These are phyloP conservation scores for Lepidium africanum DNA, from an alignment of 345 rosid genomes.

Conservation along the genomic window DNA sequence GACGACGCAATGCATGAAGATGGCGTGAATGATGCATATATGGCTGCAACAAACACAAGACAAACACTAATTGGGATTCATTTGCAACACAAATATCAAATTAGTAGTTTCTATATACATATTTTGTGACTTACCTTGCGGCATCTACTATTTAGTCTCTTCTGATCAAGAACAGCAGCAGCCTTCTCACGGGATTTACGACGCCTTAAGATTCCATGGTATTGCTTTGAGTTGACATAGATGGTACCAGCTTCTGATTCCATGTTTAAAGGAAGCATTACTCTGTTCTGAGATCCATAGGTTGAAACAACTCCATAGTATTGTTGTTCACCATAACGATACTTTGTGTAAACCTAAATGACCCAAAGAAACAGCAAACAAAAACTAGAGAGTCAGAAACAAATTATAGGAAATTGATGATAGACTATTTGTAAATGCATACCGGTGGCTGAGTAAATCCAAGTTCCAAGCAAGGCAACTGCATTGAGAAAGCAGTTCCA, in stretches of 20 bases:
- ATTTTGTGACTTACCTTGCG: slow-evolving; percentile 54
- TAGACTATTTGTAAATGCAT: background rate
- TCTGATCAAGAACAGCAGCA: slow-evolving; percentile 40
- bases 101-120: background rate
- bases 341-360: slow-evolving; percentile 51
- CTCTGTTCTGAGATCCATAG: slow-evolving; percentile 60
- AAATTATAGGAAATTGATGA: background rate
- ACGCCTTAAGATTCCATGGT: slow-evolving; percentile 89
- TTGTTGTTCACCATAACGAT: slow-evolving; percentile 58
- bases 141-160: slow-evolving; percentile 33
- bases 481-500: slow-evolving; percentile 40
- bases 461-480: slow-evolving; percentile 48
- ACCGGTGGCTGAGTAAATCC: slow-evolving; percentile 76
- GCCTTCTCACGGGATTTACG: slow-evolving; percentile 89
- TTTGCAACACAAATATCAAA: background rate
- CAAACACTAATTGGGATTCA: background rate
- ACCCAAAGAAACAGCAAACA: background rate
- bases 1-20: slow-evolving; percentile 94
- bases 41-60: slow-evolving; percentile 38
- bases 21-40: slow-evolving; percentile 92
- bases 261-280: slow-evolving; percentile 78
- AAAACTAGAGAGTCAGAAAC: background rate
- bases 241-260: slow-evolving; percentile 70
- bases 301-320: slow-evolving; percentile 71
- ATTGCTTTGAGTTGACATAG: slow-evolving; percentile 92